phyloP scores from a whole-genome alignment of 1,284 basidiomycete genomes.

The Boletus holoroseus region DNA sequence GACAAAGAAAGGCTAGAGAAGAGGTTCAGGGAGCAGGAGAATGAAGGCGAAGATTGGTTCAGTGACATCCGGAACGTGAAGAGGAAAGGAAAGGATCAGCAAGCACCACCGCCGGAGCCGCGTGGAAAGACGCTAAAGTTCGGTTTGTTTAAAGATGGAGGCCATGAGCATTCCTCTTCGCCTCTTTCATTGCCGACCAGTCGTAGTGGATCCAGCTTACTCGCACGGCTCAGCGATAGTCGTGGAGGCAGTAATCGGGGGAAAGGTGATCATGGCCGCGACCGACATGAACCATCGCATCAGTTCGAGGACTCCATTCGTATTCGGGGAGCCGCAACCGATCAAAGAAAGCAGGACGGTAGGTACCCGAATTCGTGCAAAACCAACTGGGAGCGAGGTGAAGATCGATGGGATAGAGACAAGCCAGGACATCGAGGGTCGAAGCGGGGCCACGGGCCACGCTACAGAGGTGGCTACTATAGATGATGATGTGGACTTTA shows the following conservation, averaged over 20 bases:
- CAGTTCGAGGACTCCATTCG: slow-evolving; percentile 16
- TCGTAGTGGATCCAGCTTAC: slow-evolving; percentile 22
- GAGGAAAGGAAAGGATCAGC: slow-evolving; percentile 22
- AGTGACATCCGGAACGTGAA: slow-evolving; percentile 29
- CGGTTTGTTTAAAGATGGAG: slow-evolving; percentile 30
- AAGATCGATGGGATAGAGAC: slow-evolving; percentile 25
- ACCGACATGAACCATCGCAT: slow-evolving; percentile 9
- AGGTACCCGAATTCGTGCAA: slow-evolving; percentile 11
- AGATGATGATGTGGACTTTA: slow-evolving; percentile 28
- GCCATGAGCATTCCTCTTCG: slow-evolving; percentile 12
- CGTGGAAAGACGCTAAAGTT: slow-evolving; percentile 38
- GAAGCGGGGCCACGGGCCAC: slow-evolving; percentile 28
- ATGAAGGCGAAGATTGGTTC: slow-evolving; percentile 64
- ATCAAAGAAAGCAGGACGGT: slow-evolving; percentile 17
- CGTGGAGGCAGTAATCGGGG: slow-evolving; percentile 12
- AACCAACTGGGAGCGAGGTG: slow-evolving; percentile 18
- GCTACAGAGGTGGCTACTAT: slow-evolving; percentile 50
- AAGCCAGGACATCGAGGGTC: slow-evolving; percentile 18
- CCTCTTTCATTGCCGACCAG: slow-evolving; percentile 9
- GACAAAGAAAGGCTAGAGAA: slow-evolving; percentile 52
- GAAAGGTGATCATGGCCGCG: slow-evolving; percentile 8
- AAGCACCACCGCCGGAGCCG: slow-evolving; percentile 1
- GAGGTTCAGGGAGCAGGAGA: slow-evolving; percentile 42
- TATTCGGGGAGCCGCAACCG: slow-evolving; percentile 31
- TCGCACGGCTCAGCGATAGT: slow-evolving; percentile 28